Base-by-base conservation (phyloP, 2,329 filamentous ascomycete genomes). In the Apiospora hydei region DNA sequence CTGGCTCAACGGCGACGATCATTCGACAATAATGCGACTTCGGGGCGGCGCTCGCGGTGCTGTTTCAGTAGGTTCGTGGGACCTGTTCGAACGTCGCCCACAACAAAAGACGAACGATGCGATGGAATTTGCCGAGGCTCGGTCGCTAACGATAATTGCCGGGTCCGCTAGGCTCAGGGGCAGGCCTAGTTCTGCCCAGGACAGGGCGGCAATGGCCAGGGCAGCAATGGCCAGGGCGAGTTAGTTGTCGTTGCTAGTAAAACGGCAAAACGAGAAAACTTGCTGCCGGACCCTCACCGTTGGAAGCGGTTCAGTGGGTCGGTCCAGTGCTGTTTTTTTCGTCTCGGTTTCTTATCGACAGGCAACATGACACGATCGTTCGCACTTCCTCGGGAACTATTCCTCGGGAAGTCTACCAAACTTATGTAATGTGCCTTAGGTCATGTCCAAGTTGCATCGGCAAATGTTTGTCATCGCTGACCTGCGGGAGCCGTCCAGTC, bases 51-150 rank as follows among this genome's bases (percentile, higher is more conserved):
- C 16, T 64, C 30, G 30, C 34, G 4, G 18, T 64, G 34, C 21
- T 64, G 57, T 64, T 41, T 41, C 57, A 41, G 34, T 41, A 34
- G 8, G 57, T 41, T 64, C 34, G 34, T 24, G 21, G 21, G 34
- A n/a, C 57, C 34, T 64, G 8, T 8, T 41, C 57, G 26, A 30
- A 30, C 2, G 26, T 30, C 26, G 57, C 30, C 57, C 57, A 64
- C 34, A 64, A 41, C 34, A 64, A 61, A 16, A 34, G 57, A 64
- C 57, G 53, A n/a, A 64, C 34, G 34, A n/a, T n/a, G 10, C 8
- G 34, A 64, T 64, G 57, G 57, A 64, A 64, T 11, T 41, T n/a
- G 34, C 57, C 57, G 57, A 64, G 57, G 57, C 34, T 41, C 57
- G 34, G 57, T 41, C 30, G 30, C 57, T 41, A 64, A 14, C 30